Evolutionary conservation across 2,329 filamentous ascomycete genomes (phyloP).

Genomic region (Botrytis cinerea): DNA sequence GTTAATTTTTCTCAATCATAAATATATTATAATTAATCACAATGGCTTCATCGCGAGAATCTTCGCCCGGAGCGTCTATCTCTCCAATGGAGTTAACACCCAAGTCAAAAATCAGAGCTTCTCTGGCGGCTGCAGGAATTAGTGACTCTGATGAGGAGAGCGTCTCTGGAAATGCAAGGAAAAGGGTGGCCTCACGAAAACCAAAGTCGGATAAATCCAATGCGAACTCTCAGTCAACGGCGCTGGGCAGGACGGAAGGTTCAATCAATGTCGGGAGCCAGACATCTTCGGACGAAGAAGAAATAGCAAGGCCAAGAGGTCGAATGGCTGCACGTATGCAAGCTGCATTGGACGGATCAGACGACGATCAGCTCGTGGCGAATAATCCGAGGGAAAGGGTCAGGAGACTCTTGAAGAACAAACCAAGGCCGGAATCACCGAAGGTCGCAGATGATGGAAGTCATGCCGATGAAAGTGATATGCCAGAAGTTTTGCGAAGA

Average conservation of each 20-base stretch:
- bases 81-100: slow-evolving; percentile 50
- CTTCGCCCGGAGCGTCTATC: slow-evolving; percentile 50
- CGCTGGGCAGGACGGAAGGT: background rate
- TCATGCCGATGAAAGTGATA: slow-evolving; percentile 40
- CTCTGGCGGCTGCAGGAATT: slow-evolving; percentile 53
- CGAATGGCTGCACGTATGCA: slow-evolving; percentile 67
- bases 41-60: slow-evolving; percentile 54
- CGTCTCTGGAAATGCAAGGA: slow-evolving; percentile 31
- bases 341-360: slow-evolving; percentile 37
- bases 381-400: slow-evolving; percentile 46
- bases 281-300: slow-evolving; percentile 45
- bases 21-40: slow-evolving; percentile 19
- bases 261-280: background rate
- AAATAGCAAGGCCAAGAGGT: slow-evolving; percentile 58
- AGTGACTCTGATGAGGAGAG: slow-evolving; percentile 49
- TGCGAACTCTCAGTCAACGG: slow-evolving; percentile 1
- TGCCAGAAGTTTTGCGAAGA: slow-evolving; percentile 36
- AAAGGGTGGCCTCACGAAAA: slow-evolving; percentile 28
- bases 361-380: slow-evolving; percentile 26
- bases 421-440: slow-evolving; percentile 33
- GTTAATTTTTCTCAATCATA: background rate
- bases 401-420: slow-evolving; percentile 47
- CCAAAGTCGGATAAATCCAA: slow-evolving; percentile 23
- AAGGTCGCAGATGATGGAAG: slow-evolving; percentile 42
- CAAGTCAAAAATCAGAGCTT: slow-evolving; percentile 55